Evolutionary conservation across 23 red algal genomes (phyloP).

Genomic region (Gracilariopsis chorda): DNA sequence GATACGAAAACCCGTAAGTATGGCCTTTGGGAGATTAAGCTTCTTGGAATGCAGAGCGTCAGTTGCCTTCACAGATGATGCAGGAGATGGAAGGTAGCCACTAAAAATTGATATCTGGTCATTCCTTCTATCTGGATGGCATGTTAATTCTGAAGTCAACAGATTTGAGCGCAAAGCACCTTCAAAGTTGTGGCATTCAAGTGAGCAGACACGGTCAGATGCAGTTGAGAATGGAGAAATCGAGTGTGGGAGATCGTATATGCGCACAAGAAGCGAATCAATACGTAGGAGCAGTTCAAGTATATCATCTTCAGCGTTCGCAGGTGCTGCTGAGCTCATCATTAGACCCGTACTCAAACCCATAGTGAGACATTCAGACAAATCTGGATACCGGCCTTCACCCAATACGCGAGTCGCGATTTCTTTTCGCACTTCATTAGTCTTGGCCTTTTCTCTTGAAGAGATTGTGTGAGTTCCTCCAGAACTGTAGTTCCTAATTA

Average conservation of each 20-base stretch:
- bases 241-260: slow-evolving; percentile 43
- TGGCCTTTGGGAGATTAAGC: not conserved
- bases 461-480: slow-evolving; percentile 45
- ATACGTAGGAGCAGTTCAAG: not conserved
- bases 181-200: not conserved
- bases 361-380: slow-evolving; percentile 32
- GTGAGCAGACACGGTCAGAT: not conserved
- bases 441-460: not conserved
- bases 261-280: slow-evolving; percentile 34
- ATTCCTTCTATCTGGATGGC: not conserved
- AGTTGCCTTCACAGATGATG: not conserved
- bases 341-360: slow-evolving; percentile 25
- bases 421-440: not conserved
- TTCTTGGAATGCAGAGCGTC: not conserved
- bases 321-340: not conserved
- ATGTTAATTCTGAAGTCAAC: not conserved
- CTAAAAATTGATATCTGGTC: slow-evolving; percentile 10
- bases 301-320: slow-evolving; percentile 31
- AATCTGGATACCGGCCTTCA: slow-evolving; percentile 11
- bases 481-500: slow-evolving; percentile 34
- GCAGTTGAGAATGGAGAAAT: slow-evolving; percentile 9
- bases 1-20: slow-evolving; percentile 18
- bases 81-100: not conserved
- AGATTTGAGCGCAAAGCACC: slow-evolving; percentile 25
- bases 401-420: not conserved